phyloP scores from a whole-genome alignment of 2,329 filamentous ascomycete genomes.

The Cladorrhinum sp. region DNA sequence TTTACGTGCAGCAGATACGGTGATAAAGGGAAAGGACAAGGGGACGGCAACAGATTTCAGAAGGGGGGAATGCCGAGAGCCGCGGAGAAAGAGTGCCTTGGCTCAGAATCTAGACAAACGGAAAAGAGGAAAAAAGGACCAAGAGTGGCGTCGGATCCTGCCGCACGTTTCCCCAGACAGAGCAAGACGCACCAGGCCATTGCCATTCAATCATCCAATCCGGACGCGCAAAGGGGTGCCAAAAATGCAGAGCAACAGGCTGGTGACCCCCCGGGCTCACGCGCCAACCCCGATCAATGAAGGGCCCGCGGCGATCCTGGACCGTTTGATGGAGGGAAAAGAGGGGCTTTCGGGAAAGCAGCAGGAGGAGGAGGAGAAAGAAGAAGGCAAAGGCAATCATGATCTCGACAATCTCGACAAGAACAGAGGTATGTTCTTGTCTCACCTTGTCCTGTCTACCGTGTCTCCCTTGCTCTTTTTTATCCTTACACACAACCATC shows the following conservation, averaged over 20 bases:
- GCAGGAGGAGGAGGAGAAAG: not conserved
- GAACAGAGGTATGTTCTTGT: not conserved
- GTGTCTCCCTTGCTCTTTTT: not conserved
- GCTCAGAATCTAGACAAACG: not conserved
- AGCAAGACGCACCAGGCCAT: not conserved
- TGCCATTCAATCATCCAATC: constrained; percentile 11
- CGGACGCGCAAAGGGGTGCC: constrained; percentile 9
- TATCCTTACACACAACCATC: not conserved
- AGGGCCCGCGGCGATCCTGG: constrained; percentile 19
- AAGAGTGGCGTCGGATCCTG: constrained; percentile 18
- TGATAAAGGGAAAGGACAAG: not conserved
- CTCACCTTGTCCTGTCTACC: not conserved
- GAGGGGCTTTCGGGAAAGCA: not conserved
- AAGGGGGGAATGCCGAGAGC: not conserved
- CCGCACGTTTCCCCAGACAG: constrained; percentile 19
- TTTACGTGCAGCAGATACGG: not conserved
- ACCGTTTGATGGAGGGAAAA: not conserved
- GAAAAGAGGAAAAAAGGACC: not conserved
- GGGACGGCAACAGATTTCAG: not conserved
- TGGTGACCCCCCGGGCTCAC: constrained; percentile 16
- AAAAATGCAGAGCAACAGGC: constrained; percentile 16
- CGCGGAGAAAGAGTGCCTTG: not conserved
- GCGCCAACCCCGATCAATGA: constrained; percentile 14
- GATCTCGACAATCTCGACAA: not conserved
- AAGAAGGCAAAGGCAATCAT: not conserved